Base-by-base conservation (phyloP, 192 early-diverging fungal genomes). In the Backusella circina region DNA sequence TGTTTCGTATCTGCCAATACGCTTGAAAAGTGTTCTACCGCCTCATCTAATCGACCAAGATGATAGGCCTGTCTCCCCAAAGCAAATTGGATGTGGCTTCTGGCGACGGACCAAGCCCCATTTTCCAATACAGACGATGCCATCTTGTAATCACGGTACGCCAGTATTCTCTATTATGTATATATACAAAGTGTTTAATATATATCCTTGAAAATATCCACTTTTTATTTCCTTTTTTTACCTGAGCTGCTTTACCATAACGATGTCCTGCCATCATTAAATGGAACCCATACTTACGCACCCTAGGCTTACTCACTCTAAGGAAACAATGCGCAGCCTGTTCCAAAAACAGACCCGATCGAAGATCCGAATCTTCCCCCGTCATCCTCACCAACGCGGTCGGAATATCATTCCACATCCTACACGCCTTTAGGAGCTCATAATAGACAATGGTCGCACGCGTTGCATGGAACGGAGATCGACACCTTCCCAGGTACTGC, bases 251-350 rank as follows among this genome's bases (percentile, higher is more conserved):
- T 78, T 91, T 94, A 70, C 86, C 87, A 82, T 89, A 99, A 26
- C 93, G 81, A 77, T 95, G 94, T 0, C 89, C 93, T 9, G 97
- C 94, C 76, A 98, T 86, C 66, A 98, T 88, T 37, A 96, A 79
- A 75, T 97, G 94, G 79, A 98, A 97, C 0, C 93, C 93, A 78
- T 94, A 95, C 73, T 95, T 97, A 65, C 97, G 89, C 23, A 90
- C 82, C 81, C 93, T 90, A 0, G 93, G 89, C 1, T 87, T 88
- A n/a, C 82, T 76, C 15, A 82, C 37, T 65, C 88, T 87, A 26
- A 96, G 67, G 76, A 91, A 95, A 33, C 92, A 91, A 39, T 93
- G 89, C 0, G 95, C 95, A 0, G 97, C 94, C 79, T 98, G 97
- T 79, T 99, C 98, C 61, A 95, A 80, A 57, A 95, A 90, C 41